These are phyloP conservation scores for Rhododendron kiyosumense DNA, from an alignment of 148 eudicot species.

Conservation along the genomic window DNA sequence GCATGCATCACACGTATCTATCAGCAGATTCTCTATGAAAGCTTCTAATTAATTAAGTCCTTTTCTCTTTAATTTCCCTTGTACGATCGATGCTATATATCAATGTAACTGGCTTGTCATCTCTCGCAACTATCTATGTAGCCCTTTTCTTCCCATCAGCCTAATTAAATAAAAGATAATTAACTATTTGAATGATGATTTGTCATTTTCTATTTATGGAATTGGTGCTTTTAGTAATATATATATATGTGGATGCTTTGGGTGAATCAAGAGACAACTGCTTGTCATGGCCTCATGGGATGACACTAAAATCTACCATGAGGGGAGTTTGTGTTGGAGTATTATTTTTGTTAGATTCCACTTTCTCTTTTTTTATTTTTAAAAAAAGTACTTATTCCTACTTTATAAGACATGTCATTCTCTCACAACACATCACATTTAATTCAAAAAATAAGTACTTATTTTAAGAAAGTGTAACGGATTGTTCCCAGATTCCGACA, in stretches of 20 bases:
- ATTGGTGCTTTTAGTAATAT: not conserved
- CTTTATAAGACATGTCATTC: too few species aligned
- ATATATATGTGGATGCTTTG: too few species aligned
- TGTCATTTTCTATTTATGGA: not conserved
- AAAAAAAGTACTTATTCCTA: too few species aligned
- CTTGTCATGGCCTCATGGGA: too few species aligned
- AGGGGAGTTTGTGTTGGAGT: not conserved
- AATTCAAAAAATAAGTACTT: too few species aligned
- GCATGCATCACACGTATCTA: not conserved
- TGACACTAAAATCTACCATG: not conserved
- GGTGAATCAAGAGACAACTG: too few species aligned
- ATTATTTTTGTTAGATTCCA: too few species aligned
- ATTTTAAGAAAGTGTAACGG: too few species aligned
- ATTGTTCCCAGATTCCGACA: too few species aligned
- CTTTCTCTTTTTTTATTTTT: too few species aligned
- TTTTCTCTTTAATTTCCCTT: not conserved
- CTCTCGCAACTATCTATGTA: not conserved
- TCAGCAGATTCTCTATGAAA: not conserved
- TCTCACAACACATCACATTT: too few species aligned
- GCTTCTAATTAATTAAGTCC: not conserved
- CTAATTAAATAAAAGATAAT: not conserved
- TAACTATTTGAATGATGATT: not conserved
- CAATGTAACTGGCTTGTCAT: not conserved
- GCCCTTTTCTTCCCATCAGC: not conserved
- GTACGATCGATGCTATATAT: not conserved